These are phyloP conservation scores for Verticillium nonalfalfae DNA, from an alignment of 2,329 filamentous ascomycete genomes.

Conservation along the genomic window DNA sequence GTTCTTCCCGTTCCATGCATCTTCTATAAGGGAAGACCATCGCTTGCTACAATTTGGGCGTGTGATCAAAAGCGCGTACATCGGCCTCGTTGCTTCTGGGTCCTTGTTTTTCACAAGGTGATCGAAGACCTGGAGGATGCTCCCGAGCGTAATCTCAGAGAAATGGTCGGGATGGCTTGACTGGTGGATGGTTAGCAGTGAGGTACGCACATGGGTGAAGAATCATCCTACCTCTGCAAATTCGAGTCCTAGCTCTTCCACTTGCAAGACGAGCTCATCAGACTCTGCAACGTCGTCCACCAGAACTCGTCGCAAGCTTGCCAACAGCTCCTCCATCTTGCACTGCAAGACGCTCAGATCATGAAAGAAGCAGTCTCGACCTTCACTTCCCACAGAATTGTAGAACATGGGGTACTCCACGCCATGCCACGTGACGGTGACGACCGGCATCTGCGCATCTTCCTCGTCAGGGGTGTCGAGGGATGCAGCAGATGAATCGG, in stretches of 20 bases:
- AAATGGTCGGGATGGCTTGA: slow-evolving; percentile 26
- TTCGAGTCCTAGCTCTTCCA: slow-evolving; percentile 46
- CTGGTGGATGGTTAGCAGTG: slow-evolving; percentile 22
- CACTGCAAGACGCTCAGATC: slow-evolving; percentile 32
- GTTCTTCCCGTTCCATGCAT: slow-evolving; percentile 32
- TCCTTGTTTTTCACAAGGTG: slow-evolving; percentile 37
- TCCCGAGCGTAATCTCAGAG: slow-evolving; percentile 28
- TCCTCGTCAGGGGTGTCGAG: slow-evolving; percentile 5
- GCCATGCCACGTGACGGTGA: slow-evolving; percentile 35
- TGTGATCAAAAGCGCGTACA: slow-evolving; percentile 36
- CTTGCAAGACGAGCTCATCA: slow-evolving; percentile 44
- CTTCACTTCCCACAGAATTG: slow-evolving; percentile 15
- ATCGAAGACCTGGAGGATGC: slow-evolving; percentile 35
- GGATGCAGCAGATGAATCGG: slow-evolving; percentile 6
- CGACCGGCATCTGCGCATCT: slow-evolving; percentile 23
- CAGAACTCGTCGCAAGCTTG: slow-evolving; percentile 38
- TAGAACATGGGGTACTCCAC: slow-evolving; percentile 36
- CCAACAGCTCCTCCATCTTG: slow-evolving; percentile 36
- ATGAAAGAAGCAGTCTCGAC: slow-evolving; percentile 38
- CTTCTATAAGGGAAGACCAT: slow-evolving; percentile 32
- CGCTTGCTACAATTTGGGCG: slow-evolving; percentile 30
- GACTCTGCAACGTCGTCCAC: slow-evolving; percentile 33
- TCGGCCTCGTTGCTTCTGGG: slow-evolving; percentile 25
- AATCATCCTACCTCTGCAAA: slow-evolving; percentile 38
- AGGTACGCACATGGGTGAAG: background rate